phyloP scores from a whole-genome alignment of 495 filamentous ascomycete species.

The Achaetomiella virescens region DNA sequence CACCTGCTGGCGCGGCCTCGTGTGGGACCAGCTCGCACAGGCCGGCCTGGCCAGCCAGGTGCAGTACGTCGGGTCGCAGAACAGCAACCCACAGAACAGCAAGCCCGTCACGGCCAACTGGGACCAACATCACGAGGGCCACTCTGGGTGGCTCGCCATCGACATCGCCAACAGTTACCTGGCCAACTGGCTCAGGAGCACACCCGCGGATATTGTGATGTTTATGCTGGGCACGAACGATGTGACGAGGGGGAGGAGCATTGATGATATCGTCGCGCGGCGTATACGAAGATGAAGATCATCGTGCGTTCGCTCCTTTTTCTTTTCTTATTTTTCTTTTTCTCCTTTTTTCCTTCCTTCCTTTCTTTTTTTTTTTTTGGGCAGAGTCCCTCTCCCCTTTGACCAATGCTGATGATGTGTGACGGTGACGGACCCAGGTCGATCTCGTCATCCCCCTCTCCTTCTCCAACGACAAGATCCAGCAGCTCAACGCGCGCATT shows the following conservation, averaged over 20 bases:
- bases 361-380: not conserved
- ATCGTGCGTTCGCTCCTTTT: slow-evolving; percentile 26
- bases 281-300: slow-evolving; percentile 37
- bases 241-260: slow-evolving; percentile 21
- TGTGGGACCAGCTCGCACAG: slow-evolving; percentile 32
- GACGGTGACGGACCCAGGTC: too few species aligned
- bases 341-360: not conserved
- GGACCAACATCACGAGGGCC: slow-evolving; percentile 40
- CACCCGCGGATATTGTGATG: slow-evolving; percentile 37
- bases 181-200: slow-evolving; percentile 32
- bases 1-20: slow-evolving; percentile 37
- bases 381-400: not conserved
- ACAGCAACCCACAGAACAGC: slow-evolving; percentile 34
- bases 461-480: slow-evolving; percentile 16
- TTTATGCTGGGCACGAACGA: slow-evolving; percentile 44
- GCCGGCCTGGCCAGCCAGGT: slow-evolving; percentile 25
- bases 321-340: not conserved
- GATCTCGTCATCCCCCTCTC: slow-evolving; percentile 32
- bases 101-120: slow-evolving; percentile 21
- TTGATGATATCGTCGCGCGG: slow-evolving; percentile 32
- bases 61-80: slow-evolving; percentile 38
- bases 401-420: too few species aligned
- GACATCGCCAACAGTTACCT: slow-evolving; percentile 41
- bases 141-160: slow-evolving; percentile 38
- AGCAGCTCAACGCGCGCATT: slow-evolving; percentile 31